Evolutionary conservation across 2,329 filamentous ascomycete species (phyloP).

Genomic region (Neofusicoccum ribis): DNA sequence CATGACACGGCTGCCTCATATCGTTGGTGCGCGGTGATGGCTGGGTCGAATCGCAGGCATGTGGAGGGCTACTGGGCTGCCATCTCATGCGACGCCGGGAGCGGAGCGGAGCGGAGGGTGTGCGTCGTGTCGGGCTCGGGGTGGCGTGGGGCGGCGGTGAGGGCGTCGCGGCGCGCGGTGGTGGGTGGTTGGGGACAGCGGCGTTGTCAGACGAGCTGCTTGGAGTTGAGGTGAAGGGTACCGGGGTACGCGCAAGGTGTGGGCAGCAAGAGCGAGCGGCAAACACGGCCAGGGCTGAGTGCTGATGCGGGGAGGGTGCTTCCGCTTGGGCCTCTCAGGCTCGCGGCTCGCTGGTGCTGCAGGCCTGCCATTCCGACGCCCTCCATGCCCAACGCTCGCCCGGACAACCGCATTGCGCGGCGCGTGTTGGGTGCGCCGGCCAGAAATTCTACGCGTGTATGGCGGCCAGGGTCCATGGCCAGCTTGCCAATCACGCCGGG

Average conservation of each 20-base stretch:
- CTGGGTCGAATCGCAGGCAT: constrained; percentile 26
- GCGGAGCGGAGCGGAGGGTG: constrained; percentile 10
- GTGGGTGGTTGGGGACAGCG: not conserved
- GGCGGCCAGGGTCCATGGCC: not conserved
- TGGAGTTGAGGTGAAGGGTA: constrained; percentile 14
- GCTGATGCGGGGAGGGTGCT: constrained; percentile 11
- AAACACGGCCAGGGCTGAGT: constrained; percentile 5
- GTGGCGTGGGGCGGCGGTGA: not conserved
- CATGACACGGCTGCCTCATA: constrained; percentile 26
- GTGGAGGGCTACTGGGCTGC: constrained; percentile 17
- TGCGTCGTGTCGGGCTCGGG: not conserved
- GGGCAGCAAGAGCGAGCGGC: constrained; percentile 14
- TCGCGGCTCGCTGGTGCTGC: not conserved
- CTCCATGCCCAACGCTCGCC: not conserved
- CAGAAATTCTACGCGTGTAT: not conserved
- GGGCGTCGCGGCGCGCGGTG: not conserved
- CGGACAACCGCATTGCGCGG: not conserved
- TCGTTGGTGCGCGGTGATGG: constrained; percentile 31
- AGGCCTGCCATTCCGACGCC: not conserved
- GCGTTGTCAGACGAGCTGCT: not conserved
- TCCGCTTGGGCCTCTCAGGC: constrained; percentile 13
- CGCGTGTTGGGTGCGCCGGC: not conserved
- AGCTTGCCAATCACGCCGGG: constrained; percentile 5
- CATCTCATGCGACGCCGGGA: constrained; percentile 16
- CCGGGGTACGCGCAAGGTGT: constrained; percentile 10